Conservation (phyloP, 2,329 filamentous ascomycete genomes). For the Aureobasidium sp. region DNA sequence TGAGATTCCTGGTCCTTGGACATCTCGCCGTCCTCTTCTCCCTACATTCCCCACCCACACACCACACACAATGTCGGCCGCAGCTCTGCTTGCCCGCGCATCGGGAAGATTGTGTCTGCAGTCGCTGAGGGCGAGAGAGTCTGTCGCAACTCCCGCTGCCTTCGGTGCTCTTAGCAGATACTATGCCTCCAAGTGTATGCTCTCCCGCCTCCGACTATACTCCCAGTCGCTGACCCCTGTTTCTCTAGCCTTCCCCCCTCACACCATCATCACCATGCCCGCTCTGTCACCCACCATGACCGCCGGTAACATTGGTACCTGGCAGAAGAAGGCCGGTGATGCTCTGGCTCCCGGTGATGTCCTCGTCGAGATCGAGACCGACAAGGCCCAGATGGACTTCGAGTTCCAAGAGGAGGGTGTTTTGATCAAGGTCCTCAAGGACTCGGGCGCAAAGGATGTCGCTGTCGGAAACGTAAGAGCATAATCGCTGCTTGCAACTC, state of each 20-base stretch:
- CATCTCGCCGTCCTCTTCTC: constrained; percentile 13
- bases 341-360: constrained; percentile 83
- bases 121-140: constrained; percentile 24
- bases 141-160: constrained; percentile 37
- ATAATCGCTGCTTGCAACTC: not conserved
- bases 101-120: constrained; percentile 34
- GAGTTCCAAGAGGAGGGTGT: constrained; percentile 98
- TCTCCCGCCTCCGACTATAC: constrained; percentile 14
- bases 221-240: constrained; percentile 14
- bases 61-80: constrained; percentile 43
- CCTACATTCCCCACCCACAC: constrained; percentile 12
- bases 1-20: constrained; percentile 13
- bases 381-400: constrained; percentile 99
- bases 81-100: constrained; percentile 36
- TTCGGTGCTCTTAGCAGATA: constrained; percentile 54
- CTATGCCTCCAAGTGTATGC: constrained; percentile 61
- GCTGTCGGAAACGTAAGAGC: constrained; percentile 75
- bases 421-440: constrained; percentile 87
- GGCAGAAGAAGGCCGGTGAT: constrained; percentile 97
- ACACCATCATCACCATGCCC: constrained; percentile 96
- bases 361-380: constrained; percentile 84
- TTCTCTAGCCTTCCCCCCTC: constrained; percentile 76
- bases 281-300: constrained; percentile 98
- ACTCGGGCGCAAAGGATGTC: constrained; percentile 88
- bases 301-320: constrained; percentile 87